A percentile compares a stretch with the other conserved stretches of the same genome.
phyloP scores from a whole-genome alignment of 2,329 filamentous ascomycete species.

The Tolypocladium cylindrosporum region DNA sequence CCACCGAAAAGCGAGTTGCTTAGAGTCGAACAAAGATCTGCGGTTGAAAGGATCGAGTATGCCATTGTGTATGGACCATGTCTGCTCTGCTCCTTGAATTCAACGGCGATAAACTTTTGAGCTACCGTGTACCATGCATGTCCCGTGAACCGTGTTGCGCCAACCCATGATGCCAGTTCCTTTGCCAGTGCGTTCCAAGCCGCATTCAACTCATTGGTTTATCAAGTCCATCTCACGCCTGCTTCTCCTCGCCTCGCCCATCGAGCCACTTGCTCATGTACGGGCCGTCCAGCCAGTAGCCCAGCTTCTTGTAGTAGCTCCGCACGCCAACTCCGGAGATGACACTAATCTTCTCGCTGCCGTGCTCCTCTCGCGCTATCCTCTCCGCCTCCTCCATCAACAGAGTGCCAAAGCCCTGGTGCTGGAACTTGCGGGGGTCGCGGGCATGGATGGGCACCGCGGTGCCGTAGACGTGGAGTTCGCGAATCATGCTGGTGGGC shows the following conservation, averaged over 20 bases:
- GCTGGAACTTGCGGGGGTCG: constrained; percentile 94
- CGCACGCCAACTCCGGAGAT: constrained; percentile 96
- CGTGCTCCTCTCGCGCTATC: constrained; percentile 89
- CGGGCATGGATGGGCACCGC: constrained; percentile 95
- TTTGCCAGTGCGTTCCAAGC: neutral
- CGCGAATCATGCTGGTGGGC: constrained; percentile 83
- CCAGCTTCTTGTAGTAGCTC: constrained; percentile 88
- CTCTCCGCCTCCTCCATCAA: constrained; percentile 97
- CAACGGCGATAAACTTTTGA: neutral
- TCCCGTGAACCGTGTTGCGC: neutral
- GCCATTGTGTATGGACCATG: neutral
- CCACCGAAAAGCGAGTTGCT: neutral
- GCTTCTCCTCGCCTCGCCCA: constrained; percentile 22
- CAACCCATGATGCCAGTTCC: neutral
- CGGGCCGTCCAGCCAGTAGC: constrained; percentile 87
- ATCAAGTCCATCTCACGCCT: neutral
- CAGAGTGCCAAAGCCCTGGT: constrained; percentile 92
- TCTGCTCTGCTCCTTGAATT: neutral
- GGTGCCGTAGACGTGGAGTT: constrained; percentile 93
- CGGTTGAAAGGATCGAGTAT: neutral
- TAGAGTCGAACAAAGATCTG: neutral
- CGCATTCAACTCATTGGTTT: neutral
- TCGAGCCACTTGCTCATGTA: constrained; percentile 65
- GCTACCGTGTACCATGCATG: neutral
- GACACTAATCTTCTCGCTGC: constrained; percentile 87